Percentiles rank a stretch among this genome's conserved stretches.
These are phyloP conservation scores for Pichia nanzhaoensis DNA, from an alignment of 805 yeast genomes.

Conservation along the genomic window DNA sequence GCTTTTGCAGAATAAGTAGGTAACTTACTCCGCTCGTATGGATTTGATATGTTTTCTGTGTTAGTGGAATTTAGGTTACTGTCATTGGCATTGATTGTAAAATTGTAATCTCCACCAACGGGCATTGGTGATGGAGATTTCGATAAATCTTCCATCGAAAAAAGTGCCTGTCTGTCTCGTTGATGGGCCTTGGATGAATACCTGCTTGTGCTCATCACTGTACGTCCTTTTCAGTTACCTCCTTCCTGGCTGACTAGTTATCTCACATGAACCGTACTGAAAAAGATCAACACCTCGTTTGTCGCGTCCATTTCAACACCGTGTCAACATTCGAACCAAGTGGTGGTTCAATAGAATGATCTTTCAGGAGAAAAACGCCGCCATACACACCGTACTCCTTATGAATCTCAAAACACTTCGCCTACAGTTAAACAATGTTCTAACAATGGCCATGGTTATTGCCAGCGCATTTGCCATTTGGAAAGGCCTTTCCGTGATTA, in stretches of 20 bases:
- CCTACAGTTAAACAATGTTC: constrained; percentile 35
- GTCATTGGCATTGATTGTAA: constrained; percentile 22
- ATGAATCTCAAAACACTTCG: constrained; percentile 28
- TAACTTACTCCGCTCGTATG: constrained; percentile 16
- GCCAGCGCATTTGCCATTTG: constrained; percentile 89
- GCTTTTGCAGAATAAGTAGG: constrained; percentile 35
- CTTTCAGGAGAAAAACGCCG: too few relatives aligned
- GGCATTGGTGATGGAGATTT: constrained; percentile 6
- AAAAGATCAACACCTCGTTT: too few relatives aligned
- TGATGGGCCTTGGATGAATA: constrained; percentile 11
- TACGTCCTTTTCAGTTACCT: neutral
- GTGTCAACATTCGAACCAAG: too few relatives aligned
- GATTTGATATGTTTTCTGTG: neutral
- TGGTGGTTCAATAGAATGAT: too few relatives aligned
- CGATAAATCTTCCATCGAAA: constrained; percentile 8
- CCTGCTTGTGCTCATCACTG: constrained; percentile 14
- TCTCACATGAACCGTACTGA: too few relatives aligned
- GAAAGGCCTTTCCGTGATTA: constrained; percentile 69
- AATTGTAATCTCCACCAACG: neutral
- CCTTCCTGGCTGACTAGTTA: too few relatives aligned
- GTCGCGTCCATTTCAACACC: too few relatives aligned
- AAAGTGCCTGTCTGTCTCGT: constrained; percentile 9
- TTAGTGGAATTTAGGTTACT: neutral
- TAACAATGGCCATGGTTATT: constrained; percentile 70
- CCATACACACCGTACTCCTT: neutral